Base-by-base conservation (phyloP, 2,329 filamentous ascomycete genomes). In the Neophaeococcomyces mojaviensis region DNA sequence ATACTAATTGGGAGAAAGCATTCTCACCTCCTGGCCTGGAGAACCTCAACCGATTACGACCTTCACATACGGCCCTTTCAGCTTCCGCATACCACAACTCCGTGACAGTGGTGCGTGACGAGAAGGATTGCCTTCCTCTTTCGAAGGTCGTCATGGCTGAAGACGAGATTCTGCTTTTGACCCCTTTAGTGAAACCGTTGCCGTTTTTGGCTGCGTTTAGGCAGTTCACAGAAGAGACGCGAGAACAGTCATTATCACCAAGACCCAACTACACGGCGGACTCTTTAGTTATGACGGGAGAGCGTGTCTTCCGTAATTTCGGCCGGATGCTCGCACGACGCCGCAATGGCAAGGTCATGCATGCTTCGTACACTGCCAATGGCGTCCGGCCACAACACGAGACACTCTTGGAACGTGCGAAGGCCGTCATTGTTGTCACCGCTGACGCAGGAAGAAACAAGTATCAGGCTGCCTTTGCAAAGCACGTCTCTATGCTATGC, bases 401-500 rank as follows among this genome's bases (percentile, higher is more conserved):
- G 59, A 92, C 90, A 52, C 73, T 96, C 15, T 94, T 96, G 61
- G 86, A 89, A 54, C 77, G 88, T 56, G 88, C 89, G 9, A 87
- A 84, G 42, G 87, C 86, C 3, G 88, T 96, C 52, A 84, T 97
- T 51, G 82, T 96, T 41, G 78, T 96, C 26, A 96, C 90, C 0
- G 90, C 90, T 8, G 90, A 97, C 66, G 89, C 89, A 1, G 95
- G 95, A 61, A 78, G 89, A 33, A 96, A 97, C 60, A 69, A 94
- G 12, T 97, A 96, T 60, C 90, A 97, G 63, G 81, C 88, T 41
- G 88, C 88, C 0, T 97, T 97, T 61, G 90, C 90, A 2, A 97
- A 96, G 62, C 90, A 97, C 55, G 86, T 96, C 7, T 84, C 89
- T 10, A 92, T 94, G 84, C 90, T 96, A 67, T 96, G 89, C 66